Conservation (phyloP, 2,329 filamentous ascomycete genomes). For the Verticillium dahliae region DNA sequence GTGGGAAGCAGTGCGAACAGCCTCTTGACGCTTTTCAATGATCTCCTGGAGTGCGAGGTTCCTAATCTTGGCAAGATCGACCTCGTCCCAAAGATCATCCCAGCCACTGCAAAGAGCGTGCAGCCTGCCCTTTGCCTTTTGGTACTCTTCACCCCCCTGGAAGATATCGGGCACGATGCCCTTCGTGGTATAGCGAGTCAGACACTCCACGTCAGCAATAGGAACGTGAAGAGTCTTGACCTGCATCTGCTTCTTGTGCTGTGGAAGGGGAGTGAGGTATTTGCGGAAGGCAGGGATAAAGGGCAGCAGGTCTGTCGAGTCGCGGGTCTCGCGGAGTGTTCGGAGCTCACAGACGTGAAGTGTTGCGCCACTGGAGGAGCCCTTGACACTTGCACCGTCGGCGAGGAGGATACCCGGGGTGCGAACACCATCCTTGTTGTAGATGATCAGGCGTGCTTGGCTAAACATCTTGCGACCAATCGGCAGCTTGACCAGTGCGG, state of each 20-base stretch:
- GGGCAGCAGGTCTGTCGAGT: slow-evolving; percentile 79
- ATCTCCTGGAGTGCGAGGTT: slow-evolving; percentile 77
- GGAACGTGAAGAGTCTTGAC: slow-evolving; percentile 64
- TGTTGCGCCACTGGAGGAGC: slow-evolving; percentile 50
- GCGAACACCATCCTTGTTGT: slow-evolving; percentile 75
- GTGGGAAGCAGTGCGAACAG: slow-evolving; percentile 55
- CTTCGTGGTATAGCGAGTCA: slow-evolving; percentile 63
- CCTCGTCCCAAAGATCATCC: slow-evolving; percentile 75
- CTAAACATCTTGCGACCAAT: slow-evolving; percentile 75
- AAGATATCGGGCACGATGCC: slow-evolving; percentile 56
- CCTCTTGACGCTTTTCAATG: slow-evolving; percentile 61
- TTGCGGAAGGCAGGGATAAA: slow-evolving; percentile 68
- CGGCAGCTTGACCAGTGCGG: slow-evolving; percentile 70
- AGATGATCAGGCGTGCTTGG: slow-evolving; percentile 72
- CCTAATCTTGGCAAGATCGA: slow-evolving; percentile 75
- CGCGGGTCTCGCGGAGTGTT: slow-evolving; percentile 59
- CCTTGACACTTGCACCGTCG: slow-evolving; percentile 63
- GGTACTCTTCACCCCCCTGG: slow-evolving; percentile 39
- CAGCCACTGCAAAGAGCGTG: slow-evolving; percentile 65
- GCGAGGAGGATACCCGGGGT: slow-evolving; percentile 74
- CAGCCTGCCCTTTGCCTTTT: slow-evolving; percentile 61
- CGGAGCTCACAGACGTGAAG: slow-evolving; percentile 76
- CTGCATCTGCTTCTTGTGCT: slow-evolving; percentile 58
- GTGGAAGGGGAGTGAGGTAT: slow-evolving; percentile 61
- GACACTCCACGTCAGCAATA: slow-evolving; percentile 73